A percentile compares a stretch with the other conserved stretches of the same genome.
Conservation (phyloP, 352 stramenopile genomes). For the Phytophthora pisi region DNA sequence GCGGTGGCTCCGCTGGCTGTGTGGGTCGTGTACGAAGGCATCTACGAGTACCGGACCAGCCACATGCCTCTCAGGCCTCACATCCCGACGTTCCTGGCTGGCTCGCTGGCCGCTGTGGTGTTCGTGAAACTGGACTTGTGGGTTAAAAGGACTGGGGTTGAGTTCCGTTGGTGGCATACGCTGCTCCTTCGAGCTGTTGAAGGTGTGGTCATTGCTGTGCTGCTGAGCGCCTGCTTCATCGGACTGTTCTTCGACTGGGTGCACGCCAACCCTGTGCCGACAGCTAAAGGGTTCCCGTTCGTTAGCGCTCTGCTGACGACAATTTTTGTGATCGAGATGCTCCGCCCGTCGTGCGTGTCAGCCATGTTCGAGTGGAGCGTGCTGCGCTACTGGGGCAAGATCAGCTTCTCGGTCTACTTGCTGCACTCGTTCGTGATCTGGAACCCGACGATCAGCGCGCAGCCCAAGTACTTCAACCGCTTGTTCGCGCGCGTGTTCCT, state of each 20-base stretch:
- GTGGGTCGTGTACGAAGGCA: conserved; percentile 35
- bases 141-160: conserved; percentile 29
- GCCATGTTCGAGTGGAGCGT: conserved; percentile 51
- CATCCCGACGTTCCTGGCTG: conserved; percentile 43
- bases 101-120: conserved; percentile 45
- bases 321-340: conserved; percentile 51
- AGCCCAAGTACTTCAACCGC: conserved; percentile 44
- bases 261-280: conserved; percentile 28
- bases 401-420: conserved; percentile 60
- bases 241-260: conserved; percentile 51
- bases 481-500: conserved; percentile 44
- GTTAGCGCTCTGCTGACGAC: conserved; percentile 39
- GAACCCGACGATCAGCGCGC: conserved; percentile 18
- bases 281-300: conserved; percentile 33
- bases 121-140: conserved; percentile 34
- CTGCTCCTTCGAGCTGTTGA: conserved; percentile 30
- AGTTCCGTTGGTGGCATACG: conserved; percentile 29
- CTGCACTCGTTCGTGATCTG: conserved; percentile 52
- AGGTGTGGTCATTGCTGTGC: conserved; percentile 20
- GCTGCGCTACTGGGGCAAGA: conserved; percentile 47
- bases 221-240: conserved; percentile 41
- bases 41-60: conserved; percentile 32
- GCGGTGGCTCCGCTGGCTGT: conserved; percentile 24
- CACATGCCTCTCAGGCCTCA: conserved; percentile 38
- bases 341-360: conserved; percentile 38